Evolutionary conservation across 768 basidiomycete genomes (phyloP).

Genomic region (Mycena albidolilacea): DNA sequence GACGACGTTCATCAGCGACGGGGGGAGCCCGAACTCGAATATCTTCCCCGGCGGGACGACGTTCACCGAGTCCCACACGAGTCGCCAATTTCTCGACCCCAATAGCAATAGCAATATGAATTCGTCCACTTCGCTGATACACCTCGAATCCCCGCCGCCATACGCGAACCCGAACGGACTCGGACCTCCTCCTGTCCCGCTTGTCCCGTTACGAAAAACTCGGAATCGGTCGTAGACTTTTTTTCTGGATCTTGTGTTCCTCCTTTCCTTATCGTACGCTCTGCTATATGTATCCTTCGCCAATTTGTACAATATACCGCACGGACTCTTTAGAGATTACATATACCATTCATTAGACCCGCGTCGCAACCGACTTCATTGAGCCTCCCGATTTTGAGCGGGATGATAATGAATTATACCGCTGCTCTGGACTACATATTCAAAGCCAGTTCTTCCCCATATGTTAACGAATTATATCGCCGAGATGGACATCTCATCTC

Average conservation of each 20-base stretch:
- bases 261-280: neutral
- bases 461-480: no score
- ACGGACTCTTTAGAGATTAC: neutral
- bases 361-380: neutral
- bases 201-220: conserved; percentile 50
- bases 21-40: conserved; percentile 10
- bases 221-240: conserved; percentile 3
- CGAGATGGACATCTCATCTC: no score
- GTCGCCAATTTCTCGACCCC: conserved; percentile 18
- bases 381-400: neutral
- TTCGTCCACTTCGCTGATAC: conserved; percentile 11
- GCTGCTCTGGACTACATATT: no score
- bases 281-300: neutral
- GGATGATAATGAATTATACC: no score
- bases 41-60: conserved; percentile 31
- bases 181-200: conserved; percentile 12
- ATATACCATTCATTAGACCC: neutral
- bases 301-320: conserved; percentile 21
- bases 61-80: neutral
- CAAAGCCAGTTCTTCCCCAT: no score
- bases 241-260: no score
- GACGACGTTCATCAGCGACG: conserved; percentile 15
- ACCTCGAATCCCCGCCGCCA: conserved; percentile 35
- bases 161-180: conserved; percentile 14
- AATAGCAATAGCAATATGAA: neutral